Evolutionary conservation across 192 early-diverging fungal species (phyloP).

Genomic region (Lunasporangiospora selenospora): DNA sequence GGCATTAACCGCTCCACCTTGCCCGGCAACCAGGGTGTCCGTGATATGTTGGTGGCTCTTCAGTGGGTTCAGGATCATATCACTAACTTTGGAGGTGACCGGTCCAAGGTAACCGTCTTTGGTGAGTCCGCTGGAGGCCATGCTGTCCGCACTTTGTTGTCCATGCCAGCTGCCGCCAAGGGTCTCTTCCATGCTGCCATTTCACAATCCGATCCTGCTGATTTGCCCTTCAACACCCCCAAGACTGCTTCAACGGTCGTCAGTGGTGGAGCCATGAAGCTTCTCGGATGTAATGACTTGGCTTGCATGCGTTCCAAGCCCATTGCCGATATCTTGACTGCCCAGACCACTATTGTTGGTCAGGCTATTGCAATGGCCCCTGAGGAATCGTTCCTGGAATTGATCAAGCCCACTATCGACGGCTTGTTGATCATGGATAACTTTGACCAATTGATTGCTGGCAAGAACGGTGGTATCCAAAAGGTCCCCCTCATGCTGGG

Average conservation of each 20-base stretch:
- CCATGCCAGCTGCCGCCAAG: constrained; percentile 48
- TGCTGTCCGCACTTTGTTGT: constrained; percentile 41
- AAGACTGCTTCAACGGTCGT: constrained; percentile 39
- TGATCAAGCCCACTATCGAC: constrained; percentile 45
- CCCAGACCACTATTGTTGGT: constrained; percentile 30
- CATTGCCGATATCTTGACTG: constrained; percentile 20
- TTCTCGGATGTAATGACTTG: constrained; percentile 24
- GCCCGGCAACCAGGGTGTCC: constrained; percentile 45
- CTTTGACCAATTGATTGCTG: constrained; percentile 47
- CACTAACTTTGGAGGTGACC: constrained; percentile 31
- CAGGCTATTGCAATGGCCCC: constrained; percentile 35
- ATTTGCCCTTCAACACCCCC: constrained; percentile 38
- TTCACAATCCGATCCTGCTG: constrained; percentile 38
- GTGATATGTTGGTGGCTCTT: constrained; percentile 44
- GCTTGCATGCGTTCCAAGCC: constrained; percentile 43
- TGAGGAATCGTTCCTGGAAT: constrained; percentile 46
- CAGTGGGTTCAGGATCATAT: constrained; percentile 45
- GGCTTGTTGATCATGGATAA: constrained; percentile 36
- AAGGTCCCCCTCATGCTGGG: constrained; percentile 45
- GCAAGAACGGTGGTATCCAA: constrained; percentile 33
- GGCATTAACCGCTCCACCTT: constrained; percentile 39
- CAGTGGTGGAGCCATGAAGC: constrained; percentile 37
- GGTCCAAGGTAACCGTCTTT: constrained; percentile 38
- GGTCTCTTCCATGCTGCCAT: constrained; percentile 43
- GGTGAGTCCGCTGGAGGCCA: constrained; percentile 47